Percentiles rank a stretch among this genome's conserved stretches.
Conservation (phyloP, 1,284 basidiomycete species). For the Cystobasidium slooffiae region DNA sequence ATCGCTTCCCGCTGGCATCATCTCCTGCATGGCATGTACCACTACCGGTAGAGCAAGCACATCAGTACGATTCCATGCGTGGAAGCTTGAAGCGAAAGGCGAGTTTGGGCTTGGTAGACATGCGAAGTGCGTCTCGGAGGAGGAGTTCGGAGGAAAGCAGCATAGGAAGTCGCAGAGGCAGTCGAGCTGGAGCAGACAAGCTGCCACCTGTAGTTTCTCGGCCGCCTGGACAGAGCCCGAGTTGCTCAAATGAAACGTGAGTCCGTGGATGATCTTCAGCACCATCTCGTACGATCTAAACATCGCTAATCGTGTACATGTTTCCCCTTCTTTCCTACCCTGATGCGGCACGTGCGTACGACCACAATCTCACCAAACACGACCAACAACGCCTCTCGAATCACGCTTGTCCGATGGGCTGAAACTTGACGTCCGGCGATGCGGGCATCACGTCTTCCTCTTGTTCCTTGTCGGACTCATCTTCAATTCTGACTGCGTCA, state of each 20-base stretch:
- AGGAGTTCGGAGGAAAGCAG: not conserved
- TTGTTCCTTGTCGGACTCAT: too few relatives aligned
- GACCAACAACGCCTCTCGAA: not conserved
- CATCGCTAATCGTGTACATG: not conserved
- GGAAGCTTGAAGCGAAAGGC: constrained; percentile 14
- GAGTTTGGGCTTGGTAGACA: constrained; percentile 2
- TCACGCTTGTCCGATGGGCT: not conserved
- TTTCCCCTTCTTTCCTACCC: not conserved
- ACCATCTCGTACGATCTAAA: not conserved
- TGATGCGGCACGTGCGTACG: not conserved
- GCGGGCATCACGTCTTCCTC: not conserved
- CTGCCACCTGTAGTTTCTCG: not conserved
- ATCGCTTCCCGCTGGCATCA: not conserved
- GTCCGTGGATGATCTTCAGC: not conserved
- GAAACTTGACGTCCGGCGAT: not conserved
- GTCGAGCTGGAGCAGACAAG: not conserved
- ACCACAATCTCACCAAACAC: not conserved
- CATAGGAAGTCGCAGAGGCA: not conserved
- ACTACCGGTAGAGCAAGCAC: not conserved
- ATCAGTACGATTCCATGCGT: not conserved
- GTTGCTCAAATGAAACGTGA: not conserved
- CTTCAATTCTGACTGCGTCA: too few relatives aligned
- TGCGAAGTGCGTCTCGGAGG: not conserved
- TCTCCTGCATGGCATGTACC: not conserved
- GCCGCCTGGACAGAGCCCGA: not conserved